Conservation (phyloP, 2,329 filamentous ascomycete species). For the Graphiopsis chlorocephala region DNA sequence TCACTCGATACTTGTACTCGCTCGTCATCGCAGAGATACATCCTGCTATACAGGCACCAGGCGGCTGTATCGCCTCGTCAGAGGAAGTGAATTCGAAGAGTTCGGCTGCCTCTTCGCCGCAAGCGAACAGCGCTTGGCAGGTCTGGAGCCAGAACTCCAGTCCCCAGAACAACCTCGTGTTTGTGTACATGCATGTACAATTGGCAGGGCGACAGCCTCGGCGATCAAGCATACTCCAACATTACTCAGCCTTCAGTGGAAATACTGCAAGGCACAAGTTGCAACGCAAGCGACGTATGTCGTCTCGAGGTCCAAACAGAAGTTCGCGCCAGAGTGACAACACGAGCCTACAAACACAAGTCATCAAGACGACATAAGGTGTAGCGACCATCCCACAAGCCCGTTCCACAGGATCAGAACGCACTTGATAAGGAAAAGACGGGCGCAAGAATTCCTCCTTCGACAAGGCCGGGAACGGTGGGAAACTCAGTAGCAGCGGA, state of each 20-base stretch:
- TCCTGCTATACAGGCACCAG: not conserved
- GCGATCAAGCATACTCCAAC: not conserved
- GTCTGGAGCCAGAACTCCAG: not conserved
- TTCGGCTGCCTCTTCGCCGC: not conserved
- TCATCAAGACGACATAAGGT: not conserved
- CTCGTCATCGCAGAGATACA: not conserved
- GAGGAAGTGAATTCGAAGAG: not conserved
- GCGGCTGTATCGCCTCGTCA: not conserved
- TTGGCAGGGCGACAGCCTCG: not conserved
- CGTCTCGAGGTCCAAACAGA: not conserved
- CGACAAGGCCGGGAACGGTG: slow-evolving; percentile 46
- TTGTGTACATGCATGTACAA: not conserved
- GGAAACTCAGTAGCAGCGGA: slow-evolving; percentile 33
- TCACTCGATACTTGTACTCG: not conserved
- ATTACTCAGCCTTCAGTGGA: not conserved
- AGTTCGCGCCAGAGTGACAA: not conserved
- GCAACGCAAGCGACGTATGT: not conserved
- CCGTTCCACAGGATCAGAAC: slow-evolving; percentile 35
- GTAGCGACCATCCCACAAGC: slow-evolving; percentile 46
- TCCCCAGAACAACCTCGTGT: not conserved
- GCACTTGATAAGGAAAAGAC: slow-evolving; percentile 44
- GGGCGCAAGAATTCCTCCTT: slow-evolving; percentile 31
- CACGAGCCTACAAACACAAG: not conserved
- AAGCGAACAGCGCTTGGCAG: not conserved
- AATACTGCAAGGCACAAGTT: not conserved